Conservation (phyloP, 176 grass and related monocot species). For the Aegilops umbellulata region DNA sequence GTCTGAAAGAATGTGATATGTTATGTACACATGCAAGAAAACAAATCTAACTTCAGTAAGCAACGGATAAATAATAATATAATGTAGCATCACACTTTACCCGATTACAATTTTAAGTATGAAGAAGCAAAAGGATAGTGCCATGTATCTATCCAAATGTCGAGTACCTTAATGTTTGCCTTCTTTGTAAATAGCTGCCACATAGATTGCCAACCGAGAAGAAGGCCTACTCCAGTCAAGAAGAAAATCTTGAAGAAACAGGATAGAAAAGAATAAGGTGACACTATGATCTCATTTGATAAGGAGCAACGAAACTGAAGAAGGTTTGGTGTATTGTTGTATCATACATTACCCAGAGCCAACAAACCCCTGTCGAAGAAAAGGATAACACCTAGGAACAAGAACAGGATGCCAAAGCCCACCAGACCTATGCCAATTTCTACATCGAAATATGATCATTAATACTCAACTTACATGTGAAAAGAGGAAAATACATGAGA, state of each 20-base stretch:
- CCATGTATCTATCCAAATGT: constrained; percentile 7
- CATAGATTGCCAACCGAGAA: constrained; percentile 82
- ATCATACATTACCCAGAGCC: constrained; percentile 98
- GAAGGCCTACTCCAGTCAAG: constrained; percentile 47
- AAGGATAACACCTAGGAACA: constrained; percentile 85
- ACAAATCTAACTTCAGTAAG: not conserved
- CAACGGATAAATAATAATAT: not conserved
- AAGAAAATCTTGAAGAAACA: constrained; percentile 56
- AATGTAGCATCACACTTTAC: constrained; percentile 24
- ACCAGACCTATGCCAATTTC: constrained; percentile 91
- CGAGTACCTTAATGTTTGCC: constrained; percentile 78
- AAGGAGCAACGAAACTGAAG: constrained; percentile 14
- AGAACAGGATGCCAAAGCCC: constrained; percentile 89
- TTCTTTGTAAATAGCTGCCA: constrained; percentile 82
- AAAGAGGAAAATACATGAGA: constrained; percentile 15
- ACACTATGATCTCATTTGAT: constrained; percentile 18
- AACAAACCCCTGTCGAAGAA: constrained; percentile 97
- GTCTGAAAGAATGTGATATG: not conserved
- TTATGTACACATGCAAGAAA: constrained; percentile 7
- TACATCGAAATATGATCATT: constrained; percentile 45
- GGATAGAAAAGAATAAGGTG: constrained; percentile 5
- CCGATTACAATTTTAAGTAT: not conserved
- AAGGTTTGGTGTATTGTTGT: constrained; percentile 24
- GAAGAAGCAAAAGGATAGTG: not conserved
- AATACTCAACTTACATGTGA: constrained; percentile 3